Evolutionary conservation across 257 asterid genomes (phyloP).

Genomic region (Phtheirospermum japonicum): DNA sequence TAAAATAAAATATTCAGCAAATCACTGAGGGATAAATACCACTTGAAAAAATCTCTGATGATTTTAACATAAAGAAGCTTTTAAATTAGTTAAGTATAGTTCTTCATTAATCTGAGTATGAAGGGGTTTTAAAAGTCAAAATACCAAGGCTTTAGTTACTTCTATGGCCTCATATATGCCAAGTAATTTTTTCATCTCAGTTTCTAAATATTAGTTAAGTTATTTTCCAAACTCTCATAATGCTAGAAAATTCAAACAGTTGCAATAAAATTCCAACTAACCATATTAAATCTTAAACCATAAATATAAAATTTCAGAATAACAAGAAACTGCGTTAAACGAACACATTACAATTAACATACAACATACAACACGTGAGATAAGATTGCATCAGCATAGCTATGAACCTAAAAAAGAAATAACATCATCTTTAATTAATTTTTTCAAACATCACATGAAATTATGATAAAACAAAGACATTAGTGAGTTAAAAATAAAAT

Average conservation of each 20-base stretch:
- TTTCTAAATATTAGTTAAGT: too few relatives aligned
- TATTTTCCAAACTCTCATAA: background rate
- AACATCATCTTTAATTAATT: too few relatives aligned
- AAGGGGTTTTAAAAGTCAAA: slow-evolving; percentile 5
- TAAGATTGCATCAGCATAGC: too few relatives aligned
- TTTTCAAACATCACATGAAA: background rate
- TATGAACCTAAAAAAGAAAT: background rate
- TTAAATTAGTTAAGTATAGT: background rate
- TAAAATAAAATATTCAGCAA: too few relatives aligned
- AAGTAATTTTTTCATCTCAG: too few relatives aligned
- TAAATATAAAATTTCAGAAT: too few relatives aligned
- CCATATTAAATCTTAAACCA: too few relatives aligned
- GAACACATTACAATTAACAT: background rate
- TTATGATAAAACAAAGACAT: background rate
- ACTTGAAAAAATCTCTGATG: too few relatives aligned
- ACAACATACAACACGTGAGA: background rate
- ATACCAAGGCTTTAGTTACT: slow-evolving; percentile 4
- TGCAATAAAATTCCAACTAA: slow-evolving; percentile 1
- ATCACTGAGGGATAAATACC: too few relatives aligned
- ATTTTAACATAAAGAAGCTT: too few relatives aligned
- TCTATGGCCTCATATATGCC: slow-evolving; percentile 4
- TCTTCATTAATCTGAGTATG: background rate
- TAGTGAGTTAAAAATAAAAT: too few relatives aligned
- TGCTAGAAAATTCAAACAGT: background rate
- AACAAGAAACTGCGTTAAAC: background rate